Conservation (phyloP, 805 yeast genomes). For the Soucietia sequanensis region DNA sequence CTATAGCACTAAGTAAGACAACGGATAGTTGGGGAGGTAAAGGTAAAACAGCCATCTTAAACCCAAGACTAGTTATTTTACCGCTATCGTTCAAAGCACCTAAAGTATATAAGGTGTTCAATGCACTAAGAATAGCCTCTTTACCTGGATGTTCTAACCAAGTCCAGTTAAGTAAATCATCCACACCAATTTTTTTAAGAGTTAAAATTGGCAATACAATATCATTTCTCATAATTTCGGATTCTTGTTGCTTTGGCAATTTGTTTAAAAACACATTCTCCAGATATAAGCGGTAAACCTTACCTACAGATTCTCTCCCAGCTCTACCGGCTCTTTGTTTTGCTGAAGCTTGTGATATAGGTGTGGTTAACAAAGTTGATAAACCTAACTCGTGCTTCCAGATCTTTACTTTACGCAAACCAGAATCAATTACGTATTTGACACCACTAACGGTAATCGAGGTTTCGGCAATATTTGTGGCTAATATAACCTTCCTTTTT, state of each 20-base stretch:
- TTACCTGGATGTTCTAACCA: slow-evolving; percentile 93
- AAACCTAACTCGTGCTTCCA: slow-evolving; percentile 93
- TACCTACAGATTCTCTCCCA: slow-evolving; percentile 94
- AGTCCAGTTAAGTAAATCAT: slow-evolving; percentile 80
- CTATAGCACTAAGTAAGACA: slow-evolving; percentile 71
- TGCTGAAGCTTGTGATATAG: slow-evolving; percentile 92
- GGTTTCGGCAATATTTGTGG: slow-evolving; percentile 97
- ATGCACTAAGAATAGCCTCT: slow-evolving; percentile 70
- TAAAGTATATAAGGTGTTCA: slow-evolving; percentile 72
- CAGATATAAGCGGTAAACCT: slow-evolving; percentile 79
- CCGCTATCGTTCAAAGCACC: slow-evolving; percentile 80
- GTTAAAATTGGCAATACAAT: slow-evolving; percentile 81
- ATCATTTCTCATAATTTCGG: slow-evolving; percentile 87
- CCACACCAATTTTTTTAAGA: slow-evolving; percentile 78
- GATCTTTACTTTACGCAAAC: slow-evolving; percentile 87
- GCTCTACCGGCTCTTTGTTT: slow-evolving; percentile 97
- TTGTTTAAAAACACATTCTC: slow-evolving; percentile 61
- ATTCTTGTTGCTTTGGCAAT: slow-evolving; percentile 79
- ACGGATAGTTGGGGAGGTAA: slow-evolving; percentile 90
- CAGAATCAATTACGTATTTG: slow-evolving; percentile 88
- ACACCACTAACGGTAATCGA: slow-evolving; percentile 96
- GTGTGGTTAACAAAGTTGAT: slow-evolving; percentile 88
- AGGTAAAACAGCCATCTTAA: slow-evolving; percentile 84
- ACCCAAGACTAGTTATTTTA: slow-evolving; percentile 74
- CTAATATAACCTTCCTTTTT: slow-evolving; percentile 80